phyloP scores from a whole-genome alignment of 345 rosid genomes.

The Salix udensis region DNA sequence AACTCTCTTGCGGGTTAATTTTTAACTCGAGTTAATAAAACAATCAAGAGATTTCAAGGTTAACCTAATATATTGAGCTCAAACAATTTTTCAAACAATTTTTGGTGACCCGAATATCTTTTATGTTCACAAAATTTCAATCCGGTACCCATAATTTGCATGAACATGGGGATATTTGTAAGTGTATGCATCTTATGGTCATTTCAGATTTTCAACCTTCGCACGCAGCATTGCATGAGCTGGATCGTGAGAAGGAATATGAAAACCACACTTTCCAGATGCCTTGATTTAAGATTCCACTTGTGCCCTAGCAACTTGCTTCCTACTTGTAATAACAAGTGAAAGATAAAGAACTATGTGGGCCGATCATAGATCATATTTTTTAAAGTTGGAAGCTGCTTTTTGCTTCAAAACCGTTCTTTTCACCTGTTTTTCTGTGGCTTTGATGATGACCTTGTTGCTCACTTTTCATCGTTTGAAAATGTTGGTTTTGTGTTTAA shows the following conservation, averaged over 20 bases:
- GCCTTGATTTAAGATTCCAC: constrained; percentile 18
- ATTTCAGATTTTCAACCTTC: no score
- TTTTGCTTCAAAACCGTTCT: constrained; percentile 19
- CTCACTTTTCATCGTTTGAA: constrained; percentile 9
- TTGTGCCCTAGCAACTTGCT: neutral
- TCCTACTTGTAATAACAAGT: constrained; percentile 6
- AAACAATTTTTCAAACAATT: no score
- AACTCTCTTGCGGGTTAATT: fast-evolving
- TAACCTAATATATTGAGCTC: no score
- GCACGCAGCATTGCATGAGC: no score
- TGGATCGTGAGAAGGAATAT: neutral
- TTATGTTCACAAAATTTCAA: no score
- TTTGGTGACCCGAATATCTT: no score
- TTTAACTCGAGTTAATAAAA: no score
- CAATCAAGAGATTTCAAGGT: no score
- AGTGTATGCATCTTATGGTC: neutral
- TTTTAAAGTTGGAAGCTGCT: constrained; percentile 16
- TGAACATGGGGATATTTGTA: neutral
- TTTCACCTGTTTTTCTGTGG: constrained; percentile 30
- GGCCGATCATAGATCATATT: neutral
- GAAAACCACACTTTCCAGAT: neutral
- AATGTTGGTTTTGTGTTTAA: neutral
- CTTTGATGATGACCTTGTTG: constrained; percentile 39
- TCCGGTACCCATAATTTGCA: no score
- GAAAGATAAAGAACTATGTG: constrained; percentile 11